Evolutionary conservation across 805 yeast species (phyloP).

Genomic region (Cyberlindnera veronae): DNA sequence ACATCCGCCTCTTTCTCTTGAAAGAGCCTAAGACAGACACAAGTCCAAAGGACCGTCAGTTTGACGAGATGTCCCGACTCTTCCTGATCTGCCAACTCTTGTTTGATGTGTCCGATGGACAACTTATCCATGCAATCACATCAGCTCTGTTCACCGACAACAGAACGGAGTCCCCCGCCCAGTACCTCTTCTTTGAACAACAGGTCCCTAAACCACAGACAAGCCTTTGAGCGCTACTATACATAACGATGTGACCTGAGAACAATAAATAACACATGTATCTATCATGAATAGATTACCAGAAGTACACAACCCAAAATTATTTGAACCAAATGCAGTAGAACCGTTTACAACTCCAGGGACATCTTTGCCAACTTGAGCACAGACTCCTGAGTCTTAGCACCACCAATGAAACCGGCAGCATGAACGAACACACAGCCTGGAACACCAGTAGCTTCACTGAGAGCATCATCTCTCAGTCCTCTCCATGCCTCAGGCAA

Average conservation of each 20-base stretch:
- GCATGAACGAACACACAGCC: slow-evolving; percentile 94
- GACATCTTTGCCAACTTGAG: slow-evolving; percentile 61
- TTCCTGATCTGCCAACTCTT: slow-evolving; percentile 4
- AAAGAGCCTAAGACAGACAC: not conserved
- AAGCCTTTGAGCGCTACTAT: not conserved
- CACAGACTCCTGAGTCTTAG: slow-evolving; percentile 74
- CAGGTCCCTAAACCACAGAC: not conserved
- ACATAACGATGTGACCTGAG: too few species aligned
- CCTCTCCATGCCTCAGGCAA: slow-evolving; percentile 94
- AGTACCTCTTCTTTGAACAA: not conserved
- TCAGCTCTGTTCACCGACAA: not conserved
- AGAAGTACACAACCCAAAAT: too few species aligned
- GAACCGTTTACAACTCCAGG: slow-evolving; percentile 13
- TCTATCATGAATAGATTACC: not conserved
- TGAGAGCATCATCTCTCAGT: slow-evolving; percentile 81
- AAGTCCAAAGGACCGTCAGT: not conserved
- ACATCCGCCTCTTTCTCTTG: not conserved
- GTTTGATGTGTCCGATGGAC: slow-evolving; percentile 3
- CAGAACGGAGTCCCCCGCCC: not conserved
- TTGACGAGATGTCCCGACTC: not conserved
- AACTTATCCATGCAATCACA: not conserved
- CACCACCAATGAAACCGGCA: slow-evolving; percentile 97
- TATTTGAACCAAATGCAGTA: not conserved
- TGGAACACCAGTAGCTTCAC: slow-evolving; percentile 70
- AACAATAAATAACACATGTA: too few species aligned